A percentile compares a stretch with the other conserved stretches of the same genome.
phyloP scores from a whole-genome alignment of 805 yeast genomes.

The Ogataea paraovalis region DNA sequence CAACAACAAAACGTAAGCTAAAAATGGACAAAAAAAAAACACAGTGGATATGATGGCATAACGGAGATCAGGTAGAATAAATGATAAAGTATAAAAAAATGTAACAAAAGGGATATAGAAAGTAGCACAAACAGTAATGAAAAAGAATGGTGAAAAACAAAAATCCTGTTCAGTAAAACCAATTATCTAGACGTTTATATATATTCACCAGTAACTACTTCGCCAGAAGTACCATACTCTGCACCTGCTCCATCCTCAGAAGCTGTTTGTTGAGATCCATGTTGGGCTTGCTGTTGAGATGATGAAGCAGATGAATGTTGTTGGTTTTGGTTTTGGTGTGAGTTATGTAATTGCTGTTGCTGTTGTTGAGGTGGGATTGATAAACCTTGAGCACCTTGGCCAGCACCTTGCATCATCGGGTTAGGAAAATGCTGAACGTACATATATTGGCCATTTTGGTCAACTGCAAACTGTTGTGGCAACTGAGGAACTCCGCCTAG shows the following conservation, averaged over 20 bases:
- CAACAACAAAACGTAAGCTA: constrained; percentile 2
- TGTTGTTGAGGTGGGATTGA: constrained; percentile 1
- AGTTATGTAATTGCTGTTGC: not conserved
- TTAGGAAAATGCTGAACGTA: constrained; percentile 24
- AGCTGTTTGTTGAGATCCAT: not conserved
- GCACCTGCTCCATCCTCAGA: not conserved
- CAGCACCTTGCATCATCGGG: constrained; percentile 11
- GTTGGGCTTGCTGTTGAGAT: not conserved
- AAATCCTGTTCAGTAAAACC: not conserved
- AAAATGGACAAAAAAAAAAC: not conserved
- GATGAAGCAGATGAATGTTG: not conserved
- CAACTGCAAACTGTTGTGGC: constrained; percentile 23
- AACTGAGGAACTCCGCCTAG: constrained; percentile 10
- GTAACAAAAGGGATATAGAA: no score
- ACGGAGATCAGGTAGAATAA: no score
- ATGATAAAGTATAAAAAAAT: no score
- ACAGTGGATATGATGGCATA: not conserved
- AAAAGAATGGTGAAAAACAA: not conserved
- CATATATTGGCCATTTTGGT: constrained; percentile 29
- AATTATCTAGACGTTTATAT: constrained; percentile 1
- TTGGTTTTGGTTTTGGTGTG: not conserved
- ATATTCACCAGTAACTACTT: constrained; percentile 1
- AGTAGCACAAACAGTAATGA: not conserved
- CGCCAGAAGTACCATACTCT: constrained; percentile 5
- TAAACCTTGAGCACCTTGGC: constrained; percentile 3